Percentiles rank a stretch among this genome's conserved stretches.
Evolutionary conservation across 129 eudicot species (phyloP).

Genomic region (Flaveria robusta): DNA sequence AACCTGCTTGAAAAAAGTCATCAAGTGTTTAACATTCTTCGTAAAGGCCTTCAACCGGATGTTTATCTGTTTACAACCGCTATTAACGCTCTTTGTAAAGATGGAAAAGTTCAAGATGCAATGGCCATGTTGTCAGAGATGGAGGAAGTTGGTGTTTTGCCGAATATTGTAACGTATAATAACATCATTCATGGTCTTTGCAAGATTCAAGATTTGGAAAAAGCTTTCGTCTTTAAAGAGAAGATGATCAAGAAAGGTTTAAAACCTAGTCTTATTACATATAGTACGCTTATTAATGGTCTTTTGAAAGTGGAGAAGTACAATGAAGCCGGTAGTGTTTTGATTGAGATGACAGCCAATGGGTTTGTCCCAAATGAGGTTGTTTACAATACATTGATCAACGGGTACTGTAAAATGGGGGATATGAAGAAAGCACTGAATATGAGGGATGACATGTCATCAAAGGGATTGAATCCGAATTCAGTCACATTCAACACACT

Average conservation of each 20-base stretch:
- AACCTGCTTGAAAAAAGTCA: conserved; percentile 43
- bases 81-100: conserved; percentile 59
- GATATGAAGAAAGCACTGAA: conserved; percentile 52
- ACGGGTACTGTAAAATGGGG: conserved; percentile 70
- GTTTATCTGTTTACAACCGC: conserved; percentile 61
- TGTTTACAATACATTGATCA: conserved; percentile 68
- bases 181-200: conserved; percentile 70
- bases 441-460: conserved; percentile 60
- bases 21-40: conserved; percentile 51
- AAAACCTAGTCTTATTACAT: conserved; percentile 60
- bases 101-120: conserved; percentile 60
- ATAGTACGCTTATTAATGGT: conserved; percentile 62
- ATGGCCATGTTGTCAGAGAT: conserved; percentile 44
- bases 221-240: conserved; percentile 59
- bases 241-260: conserved; percentile 59
- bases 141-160: conserved; percentile 58
- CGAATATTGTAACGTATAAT: conserved; percentile 74
- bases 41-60: conserved; percentile 47
- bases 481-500: conserved; percentile 63
- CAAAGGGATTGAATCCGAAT: conserved; percentile 57
- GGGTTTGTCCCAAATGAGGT: conserved; percentile 66
- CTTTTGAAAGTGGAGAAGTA: conserved; percentile 49
- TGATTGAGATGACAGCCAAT: conserved; percentile 60
- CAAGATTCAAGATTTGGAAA: conserved; percentile 44
- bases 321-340: conserved; percentile 51